Base-by-base conservation (phyloP, 768 basidiomycete genomes). In the Suillus luteus region DNA sequence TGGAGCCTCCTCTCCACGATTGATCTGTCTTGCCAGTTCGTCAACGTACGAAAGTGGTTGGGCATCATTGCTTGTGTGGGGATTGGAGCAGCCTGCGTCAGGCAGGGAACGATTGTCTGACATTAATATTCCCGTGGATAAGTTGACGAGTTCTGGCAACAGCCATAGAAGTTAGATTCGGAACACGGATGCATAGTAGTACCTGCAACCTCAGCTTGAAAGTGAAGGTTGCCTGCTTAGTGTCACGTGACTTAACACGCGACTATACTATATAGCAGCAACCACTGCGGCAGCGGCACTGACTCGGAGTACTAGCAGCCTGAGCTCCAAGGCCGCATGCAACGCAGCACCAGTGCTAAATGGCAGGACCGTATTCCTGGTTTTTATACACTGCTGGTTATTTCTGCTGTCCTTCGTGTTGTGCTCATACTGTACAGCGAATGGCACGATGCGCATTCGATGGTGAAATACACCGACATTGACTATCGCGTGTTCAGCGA, bases 401-500 rank as follows among this genome's bases (percentile, higher is more conserved):
- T 80, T 27, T 86, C 92, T 1, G 74, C 80, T 24, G n/a, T 82
- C 46, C 72, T 96, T 59, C 87, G 93, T 64, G 73, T 91, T 38
- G 80, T 73, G 6, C 84, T 96, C 51, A 89, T 96, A 63, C 72
- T 89, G 4, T 96, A 95, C 74, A 94, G 93, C 71, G 91, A 92
- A 78, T 94, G 92, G 86, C 94, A 95, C 64, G 95, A 97, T 69
- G 85, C 85, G 17, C 87, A 79, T 68, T 92, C 91, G 1, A 75
- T 86, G 37, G 88, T 98, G 27, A 96, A 96, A 76, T 99, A 99
- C 73, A 99, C 97, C n/a, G 97, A 99, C 76, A 83, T 99, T 67
- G 97, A 99, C 77, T 99, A 98, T 76, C 85, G 87, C 43, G 96
- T 99, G 69, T 97, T 98, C 80, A 91, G 86, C 54, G 96, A 99